phyloP scores from a whole-genome alignment of 1,284 basidiomycete genomes.

The Leccinum glutinopallens region DNA sequence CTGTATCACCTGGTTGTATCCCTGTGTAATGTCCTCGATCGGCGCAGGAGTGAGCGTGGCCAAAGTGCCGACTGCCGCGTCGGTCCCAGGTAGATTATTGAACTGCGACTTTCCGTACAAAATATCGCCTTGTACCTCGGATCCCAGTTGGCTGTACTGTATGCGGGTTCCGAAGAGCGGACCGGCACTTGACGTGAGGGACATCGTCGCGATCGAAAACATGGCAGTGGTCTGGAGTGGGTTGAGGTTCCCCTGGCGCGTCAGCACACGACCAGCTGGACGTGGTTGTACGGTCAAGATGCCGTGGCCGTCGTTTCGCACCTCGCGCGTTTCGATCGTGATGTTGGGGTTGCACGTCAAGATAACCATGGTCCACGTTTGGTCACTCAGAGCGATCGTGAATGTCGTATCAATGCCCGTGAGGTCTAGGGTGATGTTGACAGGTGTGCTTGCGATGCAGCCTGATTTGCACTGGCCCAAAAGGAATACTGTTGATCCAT shows the following conservation, averaged over 20 bases:
- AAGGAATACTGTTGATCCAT: slow-evolving; percentile 29
- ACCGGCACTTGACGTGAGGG: slow-evolving; percentile 11
- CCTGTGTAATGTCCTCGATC: slow-evolving; percentile 21
- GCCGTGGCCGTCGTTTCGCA: slow-evolving; percentile 27
- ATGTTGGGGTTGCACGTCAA: slow-evolving; percentile 28
- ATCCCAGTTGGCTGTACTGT: slow-evolving; percentile 12
- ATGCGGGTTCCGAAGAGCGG: background rate
- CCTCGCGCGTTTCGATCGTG: slow-evolving; percentile 32
- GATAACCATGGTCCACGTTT: slow-evolving; percentile 27
- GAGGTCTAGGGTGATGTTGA: slow-evolving; percentile 20
- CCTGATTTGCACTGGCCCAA: slow-evolving; percentile 26
- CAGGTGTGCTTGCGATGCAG: slow-evolving; percentile 2
- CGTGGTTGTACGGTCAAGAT: slow-evolving; percentile 26
- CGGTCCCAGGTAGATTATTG: background rate
- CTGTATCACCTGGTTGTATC: slow-evolving; percentile 26
- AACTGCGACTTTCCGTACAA: slow-evolving; percentile 26
- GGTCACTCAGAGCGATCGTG: slow-evolving; percentile 19
- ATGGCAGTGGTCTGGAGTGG: slow-evolving; percentile 25
- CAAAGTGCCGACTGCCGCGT: background rate
- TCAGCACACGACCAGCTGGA: slow-evolving; percentile 13
- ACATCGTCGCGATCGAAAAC: slow-evolving; percentile 24
- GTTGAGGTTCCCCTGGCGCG: slow-evolving; percentile 29
- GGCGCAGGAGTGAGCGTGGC: slow-evolving; percentile 15
- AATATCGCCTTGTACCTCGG: slow-evolving; percentile 21
- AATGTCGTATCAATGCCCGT: slow-evolving; percentile 18